Base-by-base conservation (phyloP, 2,329 filamentous ascomycete species). In the Xylaria sp. region DNA sequence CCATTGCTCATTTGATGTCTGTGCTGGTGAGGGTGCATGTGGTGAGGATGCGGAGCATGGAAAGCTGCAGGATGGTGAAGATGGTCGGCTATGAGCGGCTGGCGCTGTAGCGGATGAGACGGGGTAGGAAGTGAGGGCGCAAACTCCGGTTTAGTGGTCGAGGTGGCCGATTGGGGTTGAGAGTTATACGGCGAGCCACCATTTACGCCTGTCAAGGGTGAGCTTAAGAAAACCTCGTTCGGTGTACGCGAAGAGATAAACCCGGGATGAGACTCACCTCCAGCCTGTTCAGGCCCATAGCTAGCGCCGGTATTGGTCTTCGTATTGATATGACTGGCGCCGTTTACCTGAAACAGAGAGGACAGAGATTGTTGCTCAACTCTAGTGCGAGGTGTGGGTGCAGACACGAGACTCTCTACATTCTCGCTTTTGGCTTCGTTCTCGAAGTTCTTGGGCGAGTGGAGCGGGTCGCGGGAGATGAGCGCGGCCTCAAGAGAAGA, bases 1-100 rank as follows among this genome's bases (percentile, higher is more conserved):
- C 83, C 79, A 60, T 81, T 81, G 71, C 83, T 87, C 13, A 79
- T 80, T 55, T 83, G 85, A 40, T 80, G 72, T 27, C 51, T 60
- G 53, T 85, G 82, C 65, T 86, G 68, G 21, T 71, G 63, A 13
- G 68, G 64, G 29, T 67, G 69, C 47, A 69, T 64, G 59, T 57
- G 72, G 67, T 67, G 72, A 64, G 54, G 72, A 63, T 51, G 60
- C 5, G 57, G 60, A 3, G 59, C 69, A 69, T 64, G 65, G 49
- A 69, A 64, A 57, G 54, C 63, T 43, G 67, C 29, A 54, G 48
- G 58, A 47, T 70, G 65, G 31, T 66, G 61, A 35, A 58, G 64
- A 55, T 68, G 68, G 38, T 70, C 68, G 49, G 54, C 52, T 33
- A 58, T 41, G 38, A 67, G 60, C 15, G 60, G 62, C 25, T 67